Conservation (phyloP, 225 moss, liverwort and hornwort genomes). For the Marchantia polymorpha region DNA sequence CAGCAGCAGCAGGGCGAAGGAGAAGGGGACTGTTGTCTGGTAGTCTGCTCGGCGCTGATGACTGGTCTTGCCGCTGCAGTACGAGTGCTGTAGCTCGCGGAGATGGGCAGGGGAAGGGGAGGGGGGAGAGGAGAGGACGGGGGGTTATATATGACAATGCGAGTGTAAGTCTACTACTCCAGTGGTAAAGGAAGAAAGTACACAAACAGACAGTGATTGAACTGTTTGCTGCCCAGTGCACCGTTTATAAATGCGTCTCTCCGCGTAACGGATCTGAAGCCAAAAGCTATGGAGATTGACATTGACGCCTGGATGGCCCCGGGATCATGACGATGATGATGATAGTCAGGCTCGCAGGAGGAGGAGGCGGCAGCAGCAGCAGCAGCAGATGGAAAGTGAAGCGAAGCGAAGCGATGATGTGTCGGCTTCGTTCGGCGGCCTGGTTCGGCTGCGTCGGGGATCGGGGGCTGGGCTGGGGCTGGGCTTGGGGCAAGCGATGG, state of each 20-base stretch:
- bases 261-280: constrained; percentile 7
- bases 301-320: constrained; percentile 4
- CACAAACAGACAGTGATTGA: constrained; percentile 9
- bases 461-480: no score
- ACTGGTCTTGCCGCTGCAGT: background rate
- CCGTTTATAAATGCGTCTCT: constrained; percentile 5
- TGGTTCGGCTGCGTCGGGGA: no score
- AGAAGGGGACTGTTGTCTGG: background rate
- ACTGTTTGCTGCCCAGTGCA: background rate
- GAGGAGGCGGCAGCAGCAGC: background rate
- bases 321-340: background rate
- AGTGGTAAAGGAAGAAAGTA: background rate
- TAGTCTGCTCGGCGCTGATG: background rate
- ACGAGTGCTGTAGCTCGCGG: background rate
- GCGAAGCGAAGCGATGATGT: background rate
- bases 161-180: background rate
- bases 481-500: no score
- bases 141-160: background rate
- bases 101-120: background rate
- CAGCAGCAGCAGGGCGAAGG: background rate
- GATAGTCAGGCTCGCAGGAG: no score
- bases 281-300: background rate
- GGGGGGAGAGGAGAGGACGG: background rate
- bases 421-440: background rate
- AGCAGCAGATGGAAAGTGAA: background rate